Evolutionary conservation across 352 stramenopile genomes (phyloP).

Genomic region (Phytophthora crassamura): DNA sequence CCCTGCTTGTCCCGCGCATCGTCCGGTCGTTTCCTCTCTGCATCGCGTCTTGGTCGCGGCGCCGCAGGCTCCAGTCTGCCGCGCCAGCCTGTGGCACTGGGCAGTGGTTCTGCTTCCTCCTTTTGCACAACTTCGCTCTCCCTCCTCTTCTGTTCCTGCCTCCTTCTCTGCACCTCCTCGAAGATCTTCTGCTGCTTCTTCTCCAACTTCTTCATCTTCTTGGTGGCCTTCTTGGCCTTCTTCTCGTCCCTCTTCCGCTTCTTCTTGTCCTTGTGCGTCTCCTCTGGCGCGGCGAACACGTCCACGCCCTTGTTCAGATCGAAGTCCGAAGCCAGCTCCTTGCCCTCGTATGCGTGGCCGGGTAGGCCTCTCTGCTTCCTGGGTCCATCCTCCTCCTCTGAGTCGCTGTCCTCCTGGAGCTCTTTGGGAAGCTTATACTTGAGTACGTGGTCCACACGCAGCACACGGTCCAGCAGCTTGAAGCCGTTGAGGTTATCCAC

Average conservation of each 20-base stretch:
- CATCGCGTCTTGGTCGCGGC: slow-evolving; percentile 18
- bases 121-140: slow-evolving; percentile 25
- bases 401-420: slow-evolving; percentile 83
- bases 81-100: slow-evolving; percentile 72
- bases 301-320: slow-evolving; percentile 83
- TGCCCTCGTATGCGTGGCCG: slow-evolving; percentile 89
- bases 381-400: slow-evolving; percentile 36
- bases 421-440: slow-evolving; percentile 97
- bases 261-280: slow-evolving; percentile 67
- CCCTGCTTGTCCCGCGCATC: slow-evolving; percentile 21
- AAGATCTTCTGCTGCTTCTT: slow-evolving; percentile 60
- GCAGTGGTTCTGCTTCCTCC: slow-evolving; percentile 1
- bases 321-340: slow-evolving; percentile 77
- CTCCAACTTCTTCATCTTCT: slow-evolving; percentile 61
- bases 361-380: slow-evolving; percentile 57
- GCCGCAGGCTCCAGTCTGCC: slow-evolving; percentile 62
- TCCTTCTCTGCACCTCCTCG: slow-evolving; percentile 52
- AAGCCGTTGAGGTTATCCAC: slow-evolving; percentile 98
- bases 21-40: slow-evolving; percentile 12
- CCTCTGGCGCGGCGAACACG: slow-evolving; percentile 75
- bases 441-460: slow-evolving; percentile 98
- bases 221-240: slow-evolving; percentile 54
- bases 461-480: slow-evolving; percentile 89
- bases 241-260: slow-evolving; percentile 66
- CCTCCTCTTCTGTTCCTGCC: slow-evolving; percentile 44